These are phyloP conservation scores for Naganishia vishniacii DNA, from an alignment of 768 basidiomycete genomes.

Conservation along the genomic window DNA sequence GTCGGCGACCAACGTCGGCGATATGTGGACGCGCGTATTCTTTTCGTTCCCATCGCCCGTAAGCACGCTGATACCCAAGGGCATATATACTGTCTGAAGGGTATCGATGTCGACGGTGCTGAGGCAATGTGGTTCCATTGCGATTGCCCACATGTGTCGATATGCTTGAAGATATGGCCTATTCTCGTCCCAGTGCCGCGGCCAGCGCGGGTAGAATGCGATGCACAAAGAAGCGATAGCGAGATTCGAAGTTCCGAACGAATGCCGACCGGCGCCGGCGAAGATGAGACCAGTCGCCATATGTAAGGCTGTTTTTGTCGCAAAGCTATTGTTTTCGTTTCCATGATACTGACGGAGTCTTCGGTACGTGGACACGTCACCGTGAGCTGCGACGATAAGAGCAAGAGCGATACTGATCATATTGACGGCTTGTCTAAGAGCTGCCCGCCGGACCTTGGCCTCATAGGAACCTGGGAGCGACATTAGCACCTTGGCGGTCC, in stretches of 20 bases:
- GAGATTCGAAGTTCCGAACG: conserved; percentile 82
- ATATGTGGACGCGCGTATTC: conserved; percentile 54
- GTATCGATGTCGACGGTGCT: conserved; percentile 89
- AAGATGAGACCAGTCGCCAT: conserved; percentile 86
- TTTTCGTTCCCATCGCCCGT: conserved; percentile 56
- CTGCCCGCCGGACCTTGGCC: conserved; percentile 77
- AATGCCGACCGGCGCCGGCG: conserved; percentile 86
- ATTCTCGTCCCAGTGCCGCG: conserved; percentile 74
- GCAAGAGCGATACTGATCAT: conserved; percentile 77
- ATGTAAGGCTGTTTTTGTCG: conserved; percentile 82
- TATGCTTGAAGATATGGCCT: conserved; percentile 84
- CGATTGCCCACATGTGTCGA: conserved; percentile 92
- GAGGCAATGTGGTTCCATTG: conserved; percentile 87
- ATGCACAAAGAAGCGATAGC: conserved; percentile 83
- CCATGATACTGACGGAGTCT: conserved; percentile 85
- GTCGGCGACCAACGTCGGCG: conserved; percentile 87
- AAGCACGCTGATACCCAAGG: conserved; percentile 71
- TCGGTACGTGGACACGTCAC: conserved; percentile 81
- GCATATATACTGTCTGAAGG: conserved; percentile 82
- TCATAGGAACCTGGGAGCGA: conserved; percentile 64
- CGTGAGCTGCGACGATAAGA: conserved; percentile 96
- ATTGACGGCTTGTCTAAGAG: conserved; percentile 80
- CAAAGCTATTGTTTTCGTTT: conserved; percentile 59
- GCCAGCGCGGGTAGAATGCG: conserved; percentile 86
- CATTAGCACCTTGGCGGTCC: neutral